phyloP scores from a whole-genome alignment of 2,329 filamentous ascomycete species.

The Pseudogymnoascus sp. region DNA sequence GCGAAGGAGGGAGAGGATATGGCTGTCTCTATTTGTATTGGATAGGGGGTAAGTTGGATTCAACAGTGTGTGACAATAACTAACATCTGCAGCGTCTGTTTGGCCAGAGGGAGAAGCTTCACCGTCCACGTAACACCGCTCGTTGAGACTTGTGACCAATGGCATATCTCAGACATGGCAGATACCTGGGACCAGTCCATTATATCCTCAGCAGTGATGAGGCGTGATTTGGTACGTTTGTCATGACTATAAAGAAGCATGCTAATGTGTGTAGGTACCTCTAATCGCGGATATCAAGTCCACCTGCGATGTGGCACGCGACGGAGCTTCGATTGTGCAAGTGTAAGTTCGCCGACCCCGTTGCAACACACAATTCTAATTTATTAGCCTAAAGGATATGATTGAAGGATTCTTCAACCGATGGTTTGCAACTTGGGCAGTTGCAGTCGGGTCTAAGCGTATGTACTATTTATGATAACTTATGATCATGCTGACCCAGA shows the following conservation, averaged over 20 bases:
- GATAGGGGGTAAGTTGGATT: constrained; percentile 49
- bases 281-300: constrained; percentile 49
- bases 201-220: constrained; percentile 61
- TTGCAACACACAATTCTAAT: constrained; percentile 7
- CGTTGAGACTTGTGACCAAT: constrained; percentile 59
- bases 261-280: constrained; percentile 35
- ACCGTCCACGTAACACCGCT: constrained; percentile 59
- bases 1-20: constrained; percentile 58
- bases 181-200: constrained; percentile 63
- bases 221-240: constrained; percentile 52
- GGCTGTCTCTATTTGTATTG: constrained; percentile 64
- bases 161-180: constrained; percentile 56
- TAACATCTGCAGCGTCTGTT: constrained; percentile 44
- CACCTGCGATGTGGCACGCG: constrained; percentile 51
- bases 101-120: constrained; percentile 61
- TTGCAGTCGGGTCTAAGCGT: constrained; percentile 46
- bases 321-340: constrained; percentile 46
- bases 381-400: constrained; percentile 42
- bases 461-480: constrained; percentile 17
- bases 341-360: constrained; percentile 32
- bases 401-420: constrained; percentile 59
- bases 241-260: neutral
- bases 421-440: constrained; percentile 57
- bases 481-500: neutral
- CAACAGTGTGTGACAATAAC: constrained; percentile 17